A percentile compares a stretch with the other conserved stretches of the same genome.
phyloP scores from a whole-genome alignment of 2,329 filamentous ascomycete genomes.

The Triangularia setosa region DNA sequence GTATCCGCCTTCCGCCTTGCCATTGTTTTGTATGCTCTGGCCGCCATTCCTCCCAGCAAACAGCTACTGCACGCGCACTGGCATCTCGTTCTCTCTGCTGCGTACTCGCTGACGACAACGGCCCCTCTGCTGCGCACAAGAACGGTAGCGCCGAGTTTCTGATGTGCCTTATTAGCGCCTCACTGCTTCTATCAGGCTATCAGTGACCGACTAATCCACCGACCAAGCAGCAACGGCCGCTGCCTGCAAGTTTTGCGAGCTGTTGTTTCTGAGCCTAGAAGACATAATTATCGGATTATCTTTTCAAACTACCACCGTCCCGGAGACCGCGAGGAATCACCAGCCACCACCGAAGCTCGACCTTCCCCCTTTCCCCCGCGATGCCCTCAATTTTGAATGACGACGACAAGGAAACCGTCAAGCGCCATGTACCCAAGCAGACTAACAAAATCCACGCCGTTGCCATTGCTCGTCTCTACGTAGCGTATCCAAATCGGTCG shows the following conservation, averaged over 20 bases:
- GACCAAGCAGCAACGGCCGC: neutral
- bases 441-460: slow-evolving; percentile 97
- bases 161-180: neutral
- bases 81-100: neutral
- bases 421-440: slow-evolving; percentile 87
- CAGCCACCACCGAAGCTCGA: neutral
- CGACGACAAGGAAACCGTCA: slow-evolving; percentile 94
- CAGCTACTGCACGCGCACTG: neutral
- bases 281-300: neutral
- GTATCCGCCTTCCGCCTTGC: neutral
- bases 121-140: slow-evolving; percentile 1
- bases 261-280: neutral
- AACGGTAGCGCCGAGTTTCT: slow-evolving; percentile 4
- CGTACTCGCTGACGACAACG: neutral
- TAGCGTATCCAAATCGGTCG: slow-evolving; percentile 79
- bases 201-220: neutral
- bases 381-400: slow-evolving; percentile 75
- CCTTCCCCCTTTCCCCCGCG: slow-evolving; percentile 6
- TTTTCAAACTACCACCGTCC: neutral
- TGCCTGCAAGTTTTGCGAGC: neutral
- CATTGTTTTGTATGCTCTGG: neutral
- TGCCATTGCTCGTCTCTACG: slow-evolving; percentile 87
- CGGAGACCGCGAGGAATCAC: neutral
- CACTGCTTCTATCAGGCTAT: neutral
- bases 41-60: neutral